A percentile compares a stretch with the other conserved stretches of the same genome.
Conservation (phyloP, 2,329 filamentous ascomycete genomes). For the Pezicula radicicola region DNA sequence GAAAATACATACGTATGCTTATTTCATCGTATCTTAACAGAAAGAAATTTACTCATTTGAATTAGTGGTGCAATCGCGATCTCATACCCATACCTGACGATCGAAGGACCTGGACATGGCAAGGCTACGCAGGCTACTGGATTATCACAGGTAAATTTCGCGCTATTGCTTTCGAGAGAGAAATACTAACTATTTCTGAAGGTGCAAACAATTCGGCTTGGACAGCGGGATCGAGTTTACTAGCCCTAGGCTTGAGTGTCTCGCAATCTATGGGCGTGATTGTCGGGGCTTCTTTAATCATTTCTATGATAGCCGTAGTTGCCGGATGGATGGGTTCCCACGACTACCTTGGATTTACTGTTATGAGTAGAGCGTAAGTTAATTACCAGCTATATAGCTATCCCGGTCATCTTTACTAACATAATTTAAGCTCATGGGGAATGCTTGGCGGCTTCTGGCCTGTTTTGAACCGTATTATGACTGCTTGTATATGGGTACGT, state of each 20-base stretch:
- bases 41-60: not conserved
- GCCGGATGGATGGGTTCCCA: slow-evolving; percentile 32
- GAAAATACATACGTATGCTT: slow-evolving; percentile 19
- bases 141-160: slow-evolving; percentile 23
- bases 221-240: slow-evolving; percentile 24
- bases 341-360: slow-evolving; percentile 31
- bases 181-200: not conserved
- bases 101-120: slow-evolving; percentile 27
- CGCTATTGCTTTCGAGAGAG: slow-evolving; percentile 1
- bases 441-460: slow-evolving; percentile 32
- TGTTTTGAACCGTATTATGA: slow-evolving; percentile 28
- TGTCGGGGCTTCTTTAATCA: slow-evolving; percentile 30
- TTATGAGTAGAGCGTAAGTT: slow-evolving; percentile 23
- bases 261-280: slow-evolving; percentile 28
- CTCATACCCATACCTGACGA: slow-evolving; percentile 19
- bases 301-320: slow-evolving; percentile 28
- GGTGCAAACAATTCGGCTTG: slow-evolving; percentile 26
- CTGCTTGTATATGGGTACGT: slow-evolving; percentile 25
- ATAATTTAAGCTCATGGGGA: slow-evolving; percentile 20
- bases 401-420: not conserved
- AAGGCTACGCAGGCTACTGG: slow-evolving; percentile 28
- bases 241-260: slow-evolving; percentile 27
- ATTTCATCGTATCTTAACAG: not conserved
- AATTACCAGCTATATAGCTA: not conserved
- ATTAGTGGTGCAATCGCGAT: slow-evolving; percentile 20